phyloP scores from a whole-genome alignment of 805 yeast genomes.

The Kazachstania taianensis region DNA sequence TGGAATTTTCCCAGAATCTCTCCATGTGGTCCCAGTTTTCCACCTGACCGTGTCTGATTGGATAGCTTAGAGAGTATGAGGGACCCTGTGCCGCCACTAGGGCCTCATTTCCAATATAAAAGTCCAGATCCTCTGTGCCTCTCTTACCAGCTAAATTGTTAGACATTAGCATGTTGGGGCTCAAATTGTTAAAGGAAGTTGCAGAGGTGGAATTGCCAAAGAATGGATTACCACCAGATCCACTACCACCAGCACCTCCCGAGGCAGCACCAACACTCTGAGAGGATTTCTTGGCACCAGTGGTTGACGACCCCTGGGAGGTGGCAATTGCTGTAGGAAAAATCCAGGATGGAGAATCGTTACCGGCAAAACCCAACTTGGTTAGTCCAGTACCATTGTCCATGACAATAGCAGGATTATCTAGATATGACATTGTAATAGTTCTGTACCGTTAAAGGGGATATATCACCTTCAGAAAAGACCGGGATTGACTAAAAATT shows the following conservation, averaged over 20 bases:
- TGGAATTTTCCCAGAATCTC: slow-evolving; percentile 95
- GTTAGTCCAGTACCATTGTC: slow-evolving; percentile 98
- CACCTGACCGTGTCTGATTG: slow-evolving; percentile 94
- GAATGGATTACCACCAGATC: slow-evolving; percentile 19
- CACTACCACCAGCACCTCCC: slow-evolving; percentile 13
- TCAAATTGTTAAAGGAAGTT: slow-evolving; percentile 24
- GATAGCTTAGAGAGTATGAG: slow-evolving; percentile 77
- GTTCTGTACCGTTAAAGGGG: too few relatives aligned
- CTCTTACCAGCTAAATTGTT: slow-evolving; percentile 53
- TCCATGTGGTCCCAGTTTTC: slow-evolving; percentile 99
- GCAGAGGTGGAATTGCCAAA: slow-evolving; percentile 31
- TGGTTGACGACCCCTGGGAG: slow-evolving; percentile 32
- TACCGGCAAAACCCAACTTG: slow-evolving; percentile 96
- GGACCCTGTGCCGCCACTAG: slow-evolving; percentile 85
- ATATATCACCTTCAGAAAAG: too few relatives aligned
- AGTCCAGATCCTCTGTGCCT: slow-evolving; percentile 90
- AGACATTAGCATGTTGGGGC: slow-evolving; percentile 21
- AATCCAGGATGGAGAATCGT: slow-evolving; percentile 93
- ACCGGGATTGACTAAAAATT: too few relatives aligned
- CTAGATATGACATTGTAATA: slow-evolving; percentile 46
- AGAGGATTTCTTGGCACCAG: slow-evolving; percentile 31
- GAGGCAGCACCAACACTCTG: slow-evolving; percentile 28
- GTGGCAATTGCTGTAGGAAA: slow-evolving; percentile 94
- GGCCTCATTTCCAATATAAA: slow-evolving; percentile 94
- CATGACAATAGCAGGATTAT: slow-evolving; percentile 93